These are phyloP conservation scores for Eucalyptus cloeziana DNA, from an alignment of 345 rosid genomes.

Conservation along the genomic window DNA sequence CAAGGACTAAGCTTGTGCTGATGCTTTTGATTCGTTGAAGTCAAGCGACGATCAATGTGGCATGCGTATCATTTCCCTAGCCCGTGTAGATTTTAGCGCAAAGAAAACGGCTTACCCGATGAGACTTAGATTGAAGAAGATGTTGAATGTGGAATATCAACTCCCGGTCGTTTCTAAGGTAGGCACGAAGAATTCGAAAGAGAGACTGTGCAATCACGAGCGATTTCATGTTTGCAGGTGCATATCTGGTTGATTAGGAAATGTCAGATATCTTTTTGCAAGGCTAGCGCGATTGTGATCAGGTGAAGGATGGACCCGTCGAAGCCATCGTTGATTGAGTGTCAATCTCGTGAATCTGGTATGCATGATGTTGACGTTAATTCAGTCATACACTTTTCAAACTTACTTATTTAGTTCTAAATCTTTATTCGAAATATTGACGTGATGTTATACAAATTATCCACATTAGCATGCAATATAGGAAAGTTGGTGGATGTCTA, in stretches of 20 bases:
- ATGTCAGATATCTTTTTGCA: background rate
- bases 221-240: background rate
- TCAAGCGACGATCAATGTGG: background rate
- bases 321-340: background rate
- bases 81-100: background rate
- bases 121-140: background rate
- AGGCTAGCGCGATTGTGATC: background rate
- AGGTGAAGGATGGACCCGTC: background rate
- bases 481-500: rapidly evolving
- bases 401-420: background rate
- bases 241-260: background rate
- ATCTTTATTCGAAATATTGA: background rate
- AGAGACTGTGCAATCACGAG: background rate
- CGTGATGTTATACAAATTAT: background rate
- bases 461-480: background rate
- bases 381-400: background rate
- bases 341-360: background rate
- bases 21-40: background rate
- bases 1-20: background rate
- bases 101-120: background rate
- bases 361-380: background rate
- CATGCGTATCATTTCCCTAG: background rate
- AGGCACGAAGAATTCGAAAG: background rate
- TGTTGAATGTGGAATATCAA: background rate
- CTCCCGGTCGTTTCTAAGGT: background rate